Percentiles rank a stretch among this genome's conserved stretches.
phyloP scores from a whole-genome alignment of 371 early-diverging fungal species.

The Syncephalis plumigaleata region DNA sequence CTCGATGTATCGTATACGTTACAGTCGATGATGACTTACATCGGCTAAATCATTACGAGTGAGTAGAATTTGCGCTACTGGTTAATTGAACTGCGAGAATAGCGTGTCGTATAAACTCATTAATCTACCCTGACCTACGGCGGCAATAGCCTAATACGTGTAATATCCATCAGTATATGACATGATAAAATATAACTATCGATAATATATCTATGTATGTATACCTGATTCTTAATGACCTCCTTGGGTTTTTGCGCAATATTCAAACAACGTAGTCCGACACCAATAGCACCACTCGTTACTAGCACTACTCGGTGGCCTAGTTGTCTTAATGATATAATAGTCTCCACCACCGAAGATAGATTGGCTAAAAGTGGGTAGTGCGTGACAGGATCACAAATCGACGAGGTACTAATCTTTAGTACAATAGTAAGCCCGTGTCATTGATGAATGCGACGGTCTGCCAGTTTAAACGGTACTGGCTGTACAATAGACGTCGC shows the following conservation, averaged over 20 bases:
- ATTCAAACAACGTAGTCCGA: conserved; percentile 65
- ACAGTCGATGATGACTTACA: conserved; percentile 27
- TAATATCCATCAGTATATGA: not conserved
- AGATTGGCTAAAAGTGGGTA: conserved; percentile 73
- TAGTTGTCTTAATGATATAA: conserved; percentile 46
- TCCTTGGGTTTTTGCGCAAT: conserved; percentile 60
- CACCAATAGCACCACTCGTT: conserved; percentile 84
- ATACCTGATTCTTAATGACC: conserved; percentile 67
- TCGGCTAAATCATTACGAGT: conserved; percentile 81
- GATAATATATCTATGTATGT: too few species aligned
- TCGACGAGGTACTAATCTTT: conserved; percentile 87
- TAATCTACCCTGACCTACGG: conserved; percentile 87
- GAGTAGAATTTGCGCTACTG: conserved; percentile 82
- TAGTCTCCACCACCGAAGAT: conserved; percentile 77
- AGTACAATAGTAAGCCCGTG: conserved; percentile 50
- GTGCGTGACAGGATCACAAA: conserved; percentile 79
- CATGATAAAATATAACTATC: conserved; percentile 2
- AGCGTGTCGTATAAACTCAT: conserved; percentile 89
- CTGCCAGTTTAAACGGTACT: too few species aligned
- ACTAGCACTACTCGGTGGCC: conserved; percentile 85
- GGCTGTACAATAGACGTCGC: too few species aligned
- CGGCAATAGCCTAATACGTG: conserved; percentile 67
- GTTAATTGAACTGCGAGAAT: conserved; percentile 78
- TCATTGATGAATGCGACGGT: too few species aligned
- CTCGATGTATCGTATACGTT: too few species aligned